These are phyloP conservation scores for Jaminaea rosea DNA, from an alignment of 1,284 basidiomycete species.

Conservation along the genomic window DNA sequence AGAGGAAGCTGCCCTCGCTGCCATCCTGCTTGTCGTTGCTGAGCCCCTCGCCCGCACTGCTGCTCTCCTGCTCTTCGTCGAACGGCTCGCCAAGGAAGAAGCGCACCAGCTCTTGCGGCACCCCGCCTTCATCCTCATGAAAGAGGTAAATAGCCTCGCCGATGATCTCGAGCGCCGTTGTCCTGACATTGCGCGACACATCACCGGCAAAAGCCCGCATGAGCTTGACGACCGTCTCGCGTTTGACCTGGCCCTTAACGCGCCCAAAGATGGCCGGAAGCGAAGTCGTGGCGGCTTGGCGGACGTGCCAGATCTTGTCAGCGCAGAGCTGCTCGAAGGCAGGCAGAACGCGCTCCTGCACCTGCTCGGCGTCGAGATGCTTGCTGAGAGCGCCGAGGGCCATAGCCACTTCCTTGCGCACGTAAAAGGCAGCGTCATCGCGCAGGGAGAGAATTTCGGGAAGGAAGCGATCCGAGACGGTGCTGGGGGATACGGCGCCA, in stretches of 20 bases:
- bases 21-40: neutral
- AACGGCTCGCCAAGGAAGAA: conserved; percentile 61
- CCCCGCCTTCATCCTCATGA: conserved; percentile 53
- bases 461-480: conserved; percentile 63
- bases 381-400: conserved; percentile 81
- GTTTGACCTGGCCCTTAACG: conserved; percentile 20
- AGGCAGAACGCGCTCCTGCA: conserved; percentile 53
- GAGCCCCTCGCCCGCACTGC: conserved; percentile 1
- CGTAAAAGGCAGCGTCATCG: conserved; percentile 70
- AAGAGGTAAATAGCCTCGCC: conserved; percentile 88
- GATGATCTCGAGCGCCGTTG: conserved; percentile 74
- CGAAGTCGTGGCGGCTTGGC: conserved; percentile 78
- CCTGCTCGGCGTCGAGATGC: conserved; percentile 64
- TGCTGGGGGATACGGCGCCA: conserved; percentile 53
- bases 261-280: conserved; percentile 63
- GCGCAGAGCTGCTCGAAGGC: conserved; percentile 63
- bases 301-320: conserved; percentile 73
- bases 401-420: conserved; percentile 79
- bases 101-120: conserved; percentile 66
- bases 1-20: neutral
- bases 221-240: conserved; percentile 26
- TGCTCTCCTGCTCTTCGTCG: conserved; percentile 22
- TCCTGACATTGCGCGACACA: conserved; percentile 62
- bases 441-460: conserved; percentile 70
- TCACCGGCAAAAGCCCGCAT: conserved; percentile 57